Percentiles rank a stretch among this genome's conserved stretches.
Evolutionary conservation across 2,329 filamentous ascomycete genomes (phyloP).

Genomic region (Fusarium robinianum): DNA sequence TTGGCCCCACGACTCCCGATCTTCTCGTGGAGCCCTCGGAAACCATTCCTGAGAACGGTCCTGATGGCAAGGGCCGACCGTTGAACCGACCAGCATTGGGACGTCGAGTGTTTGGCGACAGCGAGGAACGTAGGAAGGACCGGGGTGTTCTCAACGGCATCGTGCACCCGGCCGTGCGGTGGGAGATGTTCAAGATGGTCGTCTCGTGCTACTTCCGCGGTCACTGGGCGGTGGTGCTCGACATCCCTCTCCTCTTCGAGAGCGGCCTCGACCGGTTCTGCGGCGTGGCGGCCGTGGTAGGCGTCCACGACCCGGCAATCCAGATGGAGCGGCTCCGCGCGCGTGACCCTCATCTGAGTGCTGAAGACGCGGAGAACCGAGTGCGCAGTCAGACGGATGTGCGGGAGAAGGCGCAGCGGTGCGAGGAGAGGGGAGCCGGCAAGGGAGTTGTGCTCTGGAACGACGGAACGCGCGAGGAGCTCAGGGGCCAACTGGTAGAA

Average conservation of each 20-base stretch:
- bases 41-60: conserved; percentile 58
- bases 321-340: conserved; percentile 81
- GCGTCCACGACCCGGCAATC: conserved; percentile 74
- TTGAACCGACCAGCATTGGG: conserved; percentile 88
- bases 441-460: conserved; percentile 89
- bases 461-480: conserved; percentile 72
- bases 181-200: conserved; percentile 78
- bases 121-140: conserved; percentile 70
- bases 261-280: conserved; percentile 83
- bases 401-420: conserved; percentile 77
- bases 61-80: conserved; percentile 67
- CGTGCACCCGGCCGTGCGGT: conserved; percentile 87
- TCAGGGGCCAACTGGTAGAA: conserved; percentile 67
- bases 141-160: conserved; percentile 82
- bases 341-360: conserved; percentile 75
- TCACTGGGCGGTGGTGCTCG: conserved; percentile 86
- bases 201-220: conserved; percentile 74
- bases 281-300: conserved; percentile 84
- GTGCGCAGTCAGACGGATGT: conserved; percentile 88
- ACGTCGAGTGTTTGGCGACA: conserved; percentile 81
- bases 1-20: conserved; percentile 81
- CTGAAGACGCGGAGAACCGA: conserved; percentile 86
- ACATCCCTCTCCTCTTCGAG: conserved; percentile 92
- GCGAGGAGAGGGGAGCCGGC: conserved; percentile 64
- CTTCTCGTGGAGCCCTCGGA: conserved; percentile 68